Evolutionary conservation across 2,329 filamentous ascomycete species (phyloP).

Genomic region (Pestalotiopsis sp.): DNA sequence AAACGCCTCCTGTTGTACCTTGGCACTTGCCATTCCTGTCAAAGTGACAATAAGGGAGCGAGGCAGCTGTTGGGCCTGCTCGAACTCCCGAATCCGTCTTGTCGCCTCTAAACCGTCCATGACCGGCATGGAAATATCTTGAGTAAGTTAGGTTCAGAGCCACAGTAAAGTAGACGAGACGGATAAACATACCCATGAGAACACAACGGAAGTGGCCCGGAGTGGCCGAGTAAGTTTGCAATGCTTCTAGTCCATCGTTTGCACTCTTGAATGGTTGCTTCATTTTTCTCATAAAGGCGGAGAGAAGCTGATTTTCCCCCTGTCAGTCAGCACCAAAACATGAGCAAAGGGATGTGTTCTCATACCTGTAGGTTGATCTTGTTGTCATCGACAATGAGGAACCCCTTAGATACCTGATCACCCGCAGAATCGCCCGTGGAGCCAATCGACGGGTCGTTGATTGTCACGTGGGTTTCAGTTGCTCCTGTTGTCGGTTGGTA

Average conservation of each 20-base stretch:
- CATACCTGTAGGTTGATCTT: slow-evolving; percentile 37
- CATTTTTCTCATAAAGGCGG: slow-evolving; percentile 32
- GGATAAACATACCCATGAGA: slow-evolving; percentile 16
- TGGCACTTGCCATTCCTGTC: slow-evolving; percentile 45
- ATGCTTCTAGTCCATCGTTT: slow-evolving; percentile 39
- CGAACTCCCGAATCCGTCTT: slow-evolving; percentile 42
- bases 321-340: neutral
- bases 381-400: slow-evolving; percentile 45
- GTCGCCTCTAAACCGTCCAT: slow-evolving; percentile 45
- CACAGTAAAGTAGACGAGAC: neutral
- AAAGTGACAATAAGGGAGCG: slow-evolving; percentile 46
- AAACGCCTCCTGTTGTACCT: slow-evolving; percentile 47
- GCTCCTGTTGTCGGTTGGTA: too few relatives aligned
- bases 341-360: neutral
- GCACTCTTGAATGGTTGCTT: slow-evolving; percentile 35
- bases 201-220: slow-evolving; percentile 17
- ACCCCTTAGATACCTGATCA: slow-evolving; percentile 3
- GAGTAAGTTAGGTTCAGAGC: neutral
- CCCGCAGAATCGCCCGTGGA: neutral
- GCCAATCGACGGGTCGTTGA: neutral
- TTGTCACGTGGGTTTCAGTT: neutral
- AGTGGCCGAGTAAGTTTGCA: slow-evolving; percentile 32
- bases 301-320: slow-evolving; percentile 24
- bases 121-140: slow-evolving; percentile 46
- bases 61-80: slow-evolving; percentile 36